Conservation (phyloP, 495 filamentous ascomycete genomes). For the Coniosporium apollinis region DNA sequence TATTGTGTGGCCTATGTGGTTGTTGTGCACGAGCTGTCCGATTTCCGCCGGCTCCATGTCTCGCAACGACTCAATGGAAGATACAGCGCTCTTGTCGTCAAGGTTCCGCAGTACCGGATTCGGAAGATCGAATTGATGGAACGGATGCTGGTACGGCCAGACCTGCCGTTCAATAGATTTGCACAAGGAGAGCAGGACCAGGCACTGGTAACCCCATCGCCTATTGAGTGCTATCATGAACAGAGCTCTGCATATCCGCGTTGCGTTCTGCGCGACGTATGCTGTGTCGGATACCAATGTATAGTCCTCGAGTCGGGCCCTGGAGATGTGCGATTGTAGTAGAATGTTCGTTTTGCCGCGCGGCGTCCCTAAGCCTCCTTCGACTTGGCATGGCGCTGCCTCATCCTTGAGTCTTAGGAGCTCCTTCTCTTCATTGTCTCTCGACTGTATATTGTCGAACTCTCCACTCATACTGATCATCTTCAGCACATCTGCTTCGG, state of each 20-base stretch:
- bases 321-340: constrained; percentile 88
- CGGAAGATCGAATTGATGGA: constrained; percentile 87
- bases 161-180: constrained; percentile 89
- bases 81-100: constrained; percentile 52
- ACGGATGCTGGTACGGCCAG: constrained; percentile 88
- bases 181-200: constrained; percentile 73
- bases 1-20: constrained; percentile 66
- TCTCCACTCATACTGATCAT: constrained; percentile 96
- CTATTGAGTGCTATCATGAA: constrained; percentile 96
- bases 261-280: constrained; percentile 91
- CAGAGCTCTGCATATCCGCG: constrained; percentile 80
- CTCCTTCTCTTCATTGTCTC: constrained; percentile 75
- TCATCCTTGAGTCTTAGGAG: constrained; percentile 48
- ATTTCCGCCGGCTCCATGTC: constrained; percentile 92
- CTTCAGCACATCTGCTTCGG: constrained; percentile 74
- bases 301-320: constrained; percentile 76
- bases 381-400: constrained; percentile 52
- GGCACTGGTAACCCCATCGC: constrained; percentile 85
- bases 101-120: constrained; percentile 67
- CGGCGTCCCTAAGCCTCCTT: constrained; percentile 55
- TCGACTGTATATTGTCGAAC: constrained; percentile 88
- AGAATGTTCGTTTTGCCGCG: constrained; percentile 92
- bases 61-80: constrained; percentile 61
- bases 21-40: constrained; percentile 79
- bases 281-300: constrained; percentile 77